A percentile compares a stretch with the other conserved stretches of the same genome.
Evolutionary conservation across 495 filamentous ascomycete genomes (phyloP).

Genomic region (Aspergillus sparsus): DNA sequence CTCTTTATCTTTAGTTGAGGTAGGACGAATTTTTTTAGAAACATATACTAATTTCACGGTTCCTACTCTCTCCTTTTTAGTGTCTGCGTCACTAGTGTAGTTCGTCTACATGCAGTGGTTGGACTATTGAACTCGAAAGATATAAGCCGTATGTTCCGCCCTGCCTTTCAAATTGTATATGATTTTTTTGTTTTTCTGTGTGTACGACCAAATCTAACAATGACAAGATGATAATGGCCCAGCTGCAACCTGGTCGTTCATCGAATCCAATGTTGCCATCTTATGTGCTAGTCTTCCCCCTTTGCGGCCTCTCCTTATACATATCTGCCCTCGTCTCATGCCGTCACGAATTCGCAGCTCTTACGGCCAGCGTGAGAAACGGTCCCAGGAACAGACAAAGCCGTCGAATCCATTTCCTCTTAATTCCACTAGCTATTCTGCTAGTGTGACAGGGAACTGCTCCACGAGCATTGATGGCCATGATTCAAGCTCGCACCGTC

Average conservation of each 20-base stretch:
- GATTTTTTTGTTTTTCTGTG: background rate
- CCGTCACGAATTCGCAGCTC: constrained; percentile 25
- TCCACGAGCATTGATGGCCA: constrained; percentile 8
- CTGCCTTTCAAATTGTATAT: background rate
- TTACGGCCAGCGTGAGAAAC: constrained; percentile 23
- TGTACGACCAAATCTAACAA: constrained; percentile 7
- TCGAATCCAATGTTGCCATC: constrained; percentile 81
- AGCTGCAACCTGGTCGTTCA: constrained; percentile 69
- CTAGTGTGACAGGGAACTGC: constrained; percentile 28
- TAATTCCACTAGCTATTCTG: constrained; percentile 31
- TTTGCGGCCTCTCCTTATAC: constrained; percentile 73
- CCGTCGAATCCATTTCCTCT: constrained; percentile 13
- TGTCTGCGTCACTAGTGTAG: constrained; percentile 40
- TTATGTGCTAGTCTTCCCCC: constrained; percentile 82
- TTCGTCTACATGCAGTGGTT: constrained; percentile 32
- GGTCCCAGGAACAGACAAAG: constrained; percentile 3
- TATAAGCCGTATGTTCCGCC: constrained; percentile 26
- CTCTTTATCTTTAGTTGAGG: background rate
- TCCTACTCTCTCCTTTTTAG: constrained; percentile 25
- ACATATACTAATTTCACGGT: too few species aligned
- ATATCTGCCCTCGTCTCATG: constrained; percentile 58
- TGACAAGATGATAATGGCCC: constrained; percentile 44
- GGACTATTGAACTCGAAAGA: constrained; percentile 16
- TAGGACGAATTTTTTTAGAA: too few species aligned
- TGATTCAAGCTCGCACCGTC: constrained; percentile 4